phyloP scores from a whole-genome alignment of 2,329 filamentous ascomycete species.

The Fusarium sublunatum region DNA sequence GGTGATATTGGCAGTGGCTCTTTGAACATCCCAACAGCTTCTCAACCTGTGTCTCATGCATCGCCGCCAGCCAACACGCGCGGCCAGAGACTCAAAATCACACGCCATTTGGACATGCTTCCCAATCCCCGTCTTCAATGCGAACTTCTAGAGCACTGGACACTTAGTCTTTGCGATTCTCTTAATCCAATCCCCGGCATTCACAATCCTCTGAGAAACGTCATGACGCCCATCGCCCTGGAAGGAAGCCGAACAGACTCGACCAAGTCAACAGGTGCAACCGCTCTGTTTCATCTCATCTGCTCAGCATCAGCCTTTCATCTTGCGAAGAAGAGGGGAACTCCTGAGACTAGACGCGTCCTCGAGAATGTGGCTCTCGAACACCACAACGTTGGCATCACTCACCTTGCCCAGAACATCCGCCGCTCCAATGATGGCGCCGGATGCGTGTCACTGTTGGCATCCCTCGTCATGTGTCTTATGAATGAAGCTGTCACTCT shows the following conservation, averaged over 20 bases:
- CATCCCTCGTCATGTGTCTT: conserved; percentile 41
- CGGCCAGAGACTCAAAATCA: background rate
- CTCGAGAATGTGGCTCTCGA: conserved; percentile 42
- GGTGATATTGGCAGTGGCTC: background rate
- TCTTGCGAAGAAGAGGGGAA: conserved; percentile 26
- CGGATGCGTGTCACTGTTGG: conserved; percentile 36
- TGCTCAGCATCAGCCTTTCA: conserved; percentile 43
- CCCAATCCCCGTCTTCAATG: conserved; percentile 38
- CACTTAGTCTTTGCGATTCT: conserved; percentile 39
- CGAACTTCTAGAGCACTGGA: conserved; percentile 41
- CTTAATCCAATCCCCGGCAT: conserved; percentile 39
- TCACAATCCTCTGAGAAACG: conserved; percentile 37
- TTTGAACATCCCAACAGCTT: background rate
- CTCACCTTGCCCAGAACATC: conserved; percentile 42
- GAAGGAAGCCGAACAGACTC: conserved; percentile 40
- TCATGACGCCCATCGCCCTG: conserved; percentile 43
- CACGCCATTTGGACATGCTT: conserved; percentile 34
- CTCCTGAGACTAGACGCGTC: conserved; percentile 18
- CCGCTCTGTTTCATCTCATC: conserved; percentile 40
- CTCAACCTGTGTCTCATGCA: background rate
- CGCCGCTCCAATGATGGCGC: conserved; percentile 37
- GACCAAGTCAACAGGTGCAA: conserved; percentile 35
- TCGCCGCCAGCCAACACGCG: background rate
- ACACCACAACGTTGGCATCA: conserved; percentile 43
- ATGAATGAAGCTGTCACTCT: conserved; percentile 43